phyloP scores from a whole-genome alignment of 2,329 filamentous ascomycete genomes.

The Laburnicola sp. region DNA sequence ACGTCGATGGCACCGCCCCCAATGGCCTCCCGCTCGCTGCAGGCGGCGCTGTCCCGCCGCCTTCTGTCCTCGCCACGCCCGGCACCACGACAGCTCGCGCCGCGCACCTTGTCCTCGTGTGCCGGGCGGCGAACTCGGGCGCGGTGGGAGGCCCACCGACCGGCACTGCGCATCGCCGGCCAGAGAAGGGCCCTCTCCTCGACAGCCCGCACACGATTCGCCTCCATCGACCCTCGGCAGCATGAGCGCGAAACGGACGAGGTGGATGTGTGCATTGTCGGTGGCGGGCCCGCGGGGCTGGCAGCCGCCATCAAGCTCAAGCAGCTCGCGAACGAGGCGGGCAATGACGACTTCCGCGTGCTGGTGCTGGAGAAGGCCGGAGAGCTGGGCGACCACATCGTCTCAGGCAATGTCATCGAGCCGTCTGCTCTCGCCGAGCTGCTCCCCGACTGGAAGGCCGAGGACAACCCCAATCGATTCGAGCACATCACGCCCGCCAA shows the following conservation, averaged over 20 bases:
- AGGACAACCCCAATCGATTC: constrained; percentile 86
- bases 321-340: constrained; percentile 90
- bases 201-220: constrained; percentile 35
- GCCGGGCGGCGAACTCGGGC: constrained; percentile 19
- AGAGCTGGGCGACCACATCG: constrained; percentile 90
- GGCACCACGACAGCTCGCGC: constrained; percentile 13
- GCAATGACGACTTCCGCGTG: constrained; percentile 94
- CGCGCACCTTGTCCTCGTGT: constrained; percentile 23
- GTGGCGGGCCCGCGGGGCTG: constrained; percentile 91
- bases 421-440: constrained; percentile 86
- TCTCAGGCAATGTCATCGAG: constrained; percentile 94
- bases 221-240: constrained; percentile 49
- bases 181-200: constrained; percentile 44
- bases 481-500: constrained; percentile 82
- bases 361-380: constrained; percentile 92
- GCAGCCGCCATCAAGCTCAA: constrained; percentile 92
- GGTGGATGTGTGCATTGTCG: constrained; percentile 96
- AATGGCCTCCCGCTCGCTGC: constrained; percentile 40
- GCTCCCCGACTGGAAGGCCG: constrained; percentile 88
- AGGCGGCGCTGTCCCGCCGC: constrained; percentile 33
- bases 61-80: constrained; percentile 27
- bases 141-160: constrained; percentile 29
- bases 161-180: constrained; percentile 42
- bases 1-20: constrained; percentile 13
- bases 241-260: constrained; percentile 88